Conservation (phyloP, 768 basidiomycete genomes). For the Coprinopsis strossmayeri region DNA sequence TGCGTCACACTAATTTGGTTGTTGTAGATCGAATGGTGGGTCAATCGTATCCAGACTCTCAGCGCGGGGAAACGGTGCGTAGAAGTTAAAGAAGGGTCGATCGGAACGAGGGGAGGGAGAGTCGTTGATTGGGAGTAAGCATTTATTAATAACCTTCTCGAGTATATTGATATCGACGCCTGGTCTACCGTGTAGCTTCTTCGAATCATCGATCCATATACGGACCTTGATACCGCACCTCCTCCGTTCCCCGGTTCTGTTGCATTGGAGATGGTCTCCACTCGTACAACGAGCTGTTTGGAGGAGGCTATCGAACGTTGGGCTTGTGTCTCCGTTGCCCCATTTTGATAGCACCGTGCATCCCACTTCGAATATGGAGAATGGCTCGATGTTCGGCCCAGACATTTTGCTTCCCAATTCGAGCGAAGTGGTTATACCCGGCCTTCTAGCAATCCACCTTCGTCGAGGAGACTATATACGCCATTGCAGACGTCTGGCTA, state of each 20-base stretch:
- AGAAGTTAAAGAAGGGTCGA: constrained; percentile 37
- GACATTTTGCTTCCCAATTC: too few species aligned
- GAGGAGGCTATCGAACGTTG: constrained; percentile 36
- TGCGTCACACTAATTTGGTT: neutral
- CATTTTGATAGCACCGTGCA: too few species aligned
- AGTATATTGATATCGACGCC: neutral
- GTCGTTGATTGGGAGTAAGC: constrained; percentile 49
- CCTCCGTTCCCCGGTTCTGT: constrained; percentile 40
- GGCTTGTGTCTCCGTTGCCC: constrained; percentile 12
- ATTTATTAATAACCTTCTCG: constrained; percentile 7
- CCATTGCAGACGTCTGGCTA: constrained; percentile 45
- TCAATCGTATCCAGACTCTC: constrained; percentile 25
- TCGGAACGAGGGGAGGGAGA: constrained; percentile 27
- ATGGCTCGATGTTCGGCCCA: neutral
- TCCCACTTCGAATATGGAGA: too few species aligned
- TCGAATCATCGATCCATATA: constrained; percentile 31
- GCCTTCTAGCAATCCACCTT: constrained; percentile 48
- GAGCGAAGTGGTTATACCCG: constrained; percentile 21
- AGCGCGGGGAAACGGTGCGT: constrained; percentile 20
- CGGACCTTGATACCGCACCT: constrained; percentile 39
- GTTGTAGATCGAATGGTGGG: constrained; percentile 38
- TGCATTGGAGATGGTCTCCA: constrained; percentile 47
- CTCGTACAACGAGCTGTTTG: constrained; percentile 43
- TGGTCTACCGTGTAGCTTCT: constrained; percentile 27
- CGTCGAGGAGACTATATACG: constrained; percentile 52